phyloP scores from a whole-genome alignment of 768 basidiomycete genomes.

The Chalciporus sphaerocephalus region DNA sequence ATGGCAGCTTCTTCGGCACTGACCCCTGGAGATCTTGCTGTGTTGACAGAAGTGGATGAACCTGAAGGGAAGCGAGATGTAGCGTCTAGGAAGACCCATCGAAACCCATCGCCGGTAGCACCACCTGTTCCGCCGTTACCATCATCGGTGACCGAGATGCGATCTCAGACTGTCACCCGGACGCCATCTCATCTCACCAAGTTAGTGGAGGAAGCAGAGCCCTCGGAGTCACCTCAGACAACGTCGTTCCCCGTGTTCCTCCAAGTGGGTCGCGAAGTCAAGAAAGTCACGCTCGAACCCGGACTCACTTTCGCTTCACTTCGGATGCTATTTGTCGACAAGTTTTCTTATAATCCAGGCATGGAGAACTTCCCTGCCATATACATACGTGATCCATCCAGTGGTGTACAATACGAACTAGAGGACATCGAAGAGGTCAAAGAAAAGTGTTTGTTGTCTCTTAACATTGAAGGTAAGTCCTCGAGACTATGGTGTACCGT shows the following conservation, averaged over 20 bases:
- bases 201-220: conserved; percentile 18
- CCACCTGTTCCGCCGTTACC: conserved; percentile 48
- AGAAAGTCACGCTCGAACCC: conserved; percentile 73
- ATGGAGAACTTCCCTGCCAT: conserved; percentile 93
- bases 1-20: conserved; percentile 58
- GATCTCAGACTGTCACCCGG: conserved; percentile 7
- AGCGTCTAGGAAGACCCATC: conserved; percentile 26
- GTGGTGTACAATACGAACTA: conserved; percentile 91
- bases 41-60: conserved; percentile 70
- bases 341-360: conserved; percentile 90
- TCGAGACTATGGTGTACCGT: conserved; percentile 1
- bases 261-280: conserved; percentile 86
- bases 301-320: conserved; percentile 69
- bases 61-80: conserved; percentile 20
- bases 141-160: conserved; percentile 40
- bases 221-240: conserved; percentile 14
- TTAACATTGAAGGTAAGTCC: conserved; percentile 94
- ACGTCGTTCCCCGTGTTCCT: conserved; percentile 70
- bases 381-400: conserved; percentile 88
- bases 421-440: conserved; percentile 92
- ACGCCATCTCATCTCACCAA: conserved; percentile 11
- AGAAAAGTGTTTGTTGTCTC: conserved; percentile 80
- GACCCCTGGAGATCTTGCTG: conserved; percentile 68
- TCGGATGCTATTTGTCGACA: conserved; percentile 88
- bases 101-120: conserved; percentile 35